Evolutionary conservation across 768 basidiomycete species (phyloP), one percentile per base, ranked within the genome.

Genomic region (Leucosporidium creatinivorum): DNA sequence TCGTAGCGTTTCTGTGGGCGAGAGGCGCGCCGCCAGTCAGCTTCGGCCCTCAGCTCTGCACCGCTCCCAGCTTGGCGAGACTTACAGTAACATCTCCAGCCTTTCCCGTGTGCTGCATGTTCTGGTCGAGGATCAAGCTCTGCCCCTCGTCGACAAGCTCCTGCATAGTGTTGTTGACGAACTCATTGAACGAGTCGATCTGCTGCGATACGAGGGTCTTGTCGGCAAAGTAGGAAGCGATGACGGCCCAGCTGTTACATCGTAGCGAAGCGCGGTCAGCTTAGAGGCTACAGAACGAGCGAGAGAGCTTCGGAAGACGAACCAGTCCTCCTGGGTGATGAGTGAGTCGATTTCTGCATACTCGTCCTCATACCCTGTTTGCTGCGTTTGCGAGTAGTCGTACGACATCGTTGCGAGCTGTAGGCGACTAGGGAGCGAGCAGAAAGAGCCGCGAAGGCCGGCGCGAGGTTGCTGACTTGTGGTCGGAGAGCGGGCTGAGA

Each of bases 151-250:
- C 96, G 26, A 99, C 93, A 30, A 99, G 83, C 78, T 98, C 96
- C 79, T 98, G 94, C 93, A 99, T 96, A 19, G 93, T 97, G 74
- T 97, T 97, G 77, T 97, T 92, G 44, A 99, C 91, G 76, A 98
- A 99, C 80, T 98, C 94, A 77, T 99, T 93, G 79, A 94, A 99
- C 17, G 91, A 93, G 80, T 94, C 93, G 62, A 98, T 85, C 78
- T 99, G 96, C 77, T 99, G 96, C 58, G 91, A 86, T 62, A 98
- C 96, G 68, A 99, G 87, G 80, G 94, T 94, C 79, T 94, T 96
- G 78, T 92, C 89, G 70, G 91, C 88, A 78, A 99, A 98, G 81
- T 94, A 99, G 75, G 90, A 87, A 69, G 90, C 88, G 75, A 98
- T 97, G 77, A 99, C 88, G 50, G 88, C 86, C 91, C 91, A 94